Evolutionary conservation across 805 yeast species (phyloP).

Genomic region (Komagataella pastoris): DNA sequence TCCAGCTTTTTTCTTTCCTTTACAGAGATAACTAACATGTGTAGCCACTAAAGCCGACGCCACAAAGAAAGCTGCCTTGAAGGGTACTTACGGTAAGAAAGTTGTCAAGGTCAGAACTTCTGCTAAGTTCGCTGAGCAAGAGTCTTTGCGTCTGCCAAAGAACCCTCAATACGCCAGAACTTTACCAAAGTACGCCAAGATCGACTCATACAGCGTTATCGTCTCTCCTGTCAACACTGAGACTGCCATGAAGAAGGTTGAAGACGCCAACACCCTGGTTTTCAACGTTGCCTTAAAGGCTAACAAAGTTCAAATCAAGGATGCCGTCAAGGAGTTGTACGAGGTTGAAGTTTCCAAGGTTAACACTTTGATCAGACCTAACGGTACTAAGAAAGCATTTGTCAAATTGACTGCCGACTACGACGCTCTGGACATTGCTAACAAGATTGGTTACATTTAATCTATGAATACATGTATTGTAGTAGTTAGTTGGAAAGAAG

Average conservation of each 20-base stretch:
- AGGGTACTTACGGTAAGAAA: constrained; percentile 91
- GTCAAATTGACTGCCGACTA: constrained; percentile 97
- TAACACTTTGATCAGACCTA: constrained; percentile 96
- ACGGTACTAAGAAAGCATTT: constrained; percentile 99
- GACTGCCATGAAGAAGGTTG: constrained; percentile 99
- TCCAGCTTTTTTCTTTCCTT: background rate
- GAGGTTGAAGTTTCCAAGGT: constrained; percentile 89
- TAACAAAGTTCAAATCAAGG: constrained; percentile 97
- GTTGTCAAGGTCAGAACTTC: constrained; percentile 87
- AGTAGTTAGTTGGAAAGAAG: background rate
- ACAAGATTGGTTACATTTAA: constrained; percentile 99
- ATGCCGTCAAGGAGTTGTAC: constrained; percentile 96
- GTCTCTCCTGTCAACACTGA: constrained; percentile 94
- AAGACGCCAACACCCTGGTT: constrained; percentile 97
- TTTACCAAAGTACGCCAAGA: constrained; percentile 95
- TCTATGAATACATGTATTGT: constrained; percentile 4
- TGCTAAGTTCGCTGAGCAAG: constrained; percentile 94
- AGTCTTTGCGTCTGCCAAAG: constrained; percentile 90
- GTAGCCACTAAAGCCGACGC: constrained; percentile 75
- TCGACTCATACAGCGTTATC: constrained; percentile 90
- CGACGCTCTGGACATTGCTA: constrained; percentile 99
- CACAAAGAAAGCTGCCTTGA: constrained; percentile 98
- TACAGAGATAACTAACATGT: constrained; percentile 16
- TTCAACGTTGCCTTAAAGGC: constrained; percentile 96
- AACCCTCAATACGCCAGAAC: constrained; percentile 93